Conservation (phyloP, 495 filamentous ascomycete genomes). For the Tuber microsphaerosporum region DNA sequence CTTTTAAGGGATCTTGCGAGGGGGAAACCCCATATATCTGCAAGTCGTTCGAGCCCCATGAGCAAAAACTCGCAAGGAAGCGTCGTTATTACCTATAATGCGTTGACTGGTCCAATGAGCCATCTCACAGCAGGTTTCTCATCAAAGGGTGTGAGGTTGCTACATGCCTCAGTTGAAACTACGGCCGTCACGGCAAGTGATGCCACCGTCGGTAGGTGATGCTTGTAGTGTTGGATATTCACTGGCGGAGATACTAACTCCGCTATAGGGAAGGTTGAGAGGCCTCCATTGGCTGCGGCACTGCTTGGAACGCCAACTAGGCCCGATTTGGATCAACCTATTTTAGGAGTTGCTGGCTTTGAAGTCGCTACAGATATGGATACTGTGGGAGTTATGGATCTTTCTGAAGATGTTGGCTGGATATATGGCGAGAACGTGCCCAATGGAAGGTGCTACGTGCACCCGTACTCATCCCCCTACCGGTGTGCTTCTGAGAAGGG, state of each 20-base stretch:
- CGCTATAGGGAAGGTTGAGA: slow-evolving; percentile 32
- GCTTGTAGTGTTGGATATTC: background rate
- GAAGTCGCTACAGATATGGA: slow-evolving; percentile 38
- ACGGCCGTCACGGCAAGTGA: slow-evolving; percentile 34
- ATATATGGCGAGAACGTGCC: slow-evolving; percentile 41
- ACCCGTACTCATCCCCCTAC: slow-evolving; percentile 31
- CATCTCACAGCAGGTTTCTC: slow-evolving; percentile 38
- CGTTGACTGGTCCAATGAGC: slow-evolving; percentile 25
- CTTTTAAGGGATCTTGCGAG: slow-evolving; percentile 31
- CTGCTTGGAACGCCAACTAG: slow-evolving; percentile 14
- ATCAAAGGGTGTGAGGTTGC: slow-evolving; percentile 24
- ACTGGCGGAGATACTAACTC: background rate
- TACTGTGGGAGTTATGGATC: slow-evolving; percentile 35
- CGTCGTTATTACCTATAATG: slow-evolving; percentile 35
- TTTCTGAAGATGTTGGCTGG: slow-evolving; percentile 41
- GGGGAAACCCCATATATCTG: slow-evolving; percentile 24
- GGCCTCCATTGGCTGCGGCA: slow-evolving; percentile 17
- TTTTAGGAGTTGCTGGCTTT: slow-evolving; percentile 28
- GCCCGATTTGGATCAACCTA: slow-evolving; percentile 32
- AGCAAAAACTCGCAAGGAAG: slow-evolving; percentile 22
- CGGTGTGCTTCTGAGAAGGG: slow-evolving; percentile 16
- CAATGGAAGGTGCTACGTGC: slow-evolving; percentile 31
- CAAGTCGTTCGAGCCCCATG: slow-evolving; percentile 6
- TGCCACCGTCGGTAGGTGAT: slow-evolving; percentile 31
- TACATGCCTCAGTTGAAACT: slow-evolving; percentile 36